These are phyloP conservation scores for Rhizopus delemar DNA, from an alignment of 371 early-diverging fungal genomes.

Conservation along the genomic window DNA sequence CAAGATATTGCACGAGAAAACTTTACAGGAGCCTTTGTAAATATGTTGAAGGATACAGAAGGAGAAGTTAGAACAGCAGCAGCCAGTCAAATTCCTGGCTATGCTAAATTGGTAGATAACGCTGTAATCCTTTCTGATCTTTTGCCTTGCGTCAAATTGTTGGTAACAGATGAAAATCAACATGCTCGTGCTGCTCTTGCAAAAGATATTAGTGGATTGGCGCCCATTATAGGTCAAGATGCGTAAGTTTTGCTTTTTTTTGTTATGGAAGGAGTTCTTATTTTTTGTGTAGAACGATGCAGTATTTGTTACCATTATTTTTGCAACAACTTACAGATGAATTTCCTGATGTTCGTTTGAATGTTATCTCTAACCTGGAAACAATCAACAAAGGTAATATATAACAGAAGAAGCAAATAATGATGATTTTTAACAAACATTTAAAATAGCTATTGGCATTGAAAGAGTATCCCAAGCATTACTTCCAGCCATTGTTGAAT, in stretches of 20 bases:
- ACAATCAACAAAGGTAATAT: conserved; percentile 80
- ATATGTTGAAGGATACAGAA: conserved; percentile 90
- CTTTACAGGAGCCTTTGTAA: conserved; percentile 73
- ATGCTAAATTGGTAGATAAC: conserved; percentile 79
- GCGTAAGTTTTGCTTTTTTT: conserved; percentile 52
- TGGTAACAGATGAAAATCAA: conserved; percentile 92
- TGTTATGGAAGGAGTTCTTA: no score
- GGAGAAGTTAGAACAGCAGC: conserved; percentile 97
- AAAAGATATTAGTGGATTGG: conserved; percentile 92
- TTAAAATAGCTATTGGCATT: conserved; percentile 89
- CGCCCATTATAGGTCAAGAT: conserved; percentile 93
- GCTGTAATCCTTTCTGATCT: conserved; percentile 79
- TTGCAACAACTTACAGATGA: conserved; percentile 95
- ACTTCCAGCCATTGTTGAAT: conserved; percentile 95
- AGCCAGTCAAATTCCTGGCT: conserved; percentile 85
- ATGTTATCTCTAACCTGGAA: conserved; percentile 96
- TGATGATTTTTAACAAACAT: background rate
- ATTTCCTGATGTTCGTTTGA: conserved; percentile 95
- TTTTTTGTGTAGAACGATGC: conserved; percentile 70
- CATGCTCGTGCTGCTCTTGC: conserved; percentile 96
- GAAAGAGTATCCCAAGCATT: conserved; percentile 95
- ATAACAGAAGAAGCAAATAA: background rate
- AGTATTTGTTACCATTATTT: conserved; percentile 92
- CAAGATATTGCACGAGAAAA: conserved; percentile 74
- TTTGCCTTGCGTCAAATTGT: conserved; percentile 86